Evolutionary conservation across 371 early-diverging fungal species (phyloP), one percentile per base, ranked within the genome.

Genomic region (Rhizopus arrhizus): DNA sequence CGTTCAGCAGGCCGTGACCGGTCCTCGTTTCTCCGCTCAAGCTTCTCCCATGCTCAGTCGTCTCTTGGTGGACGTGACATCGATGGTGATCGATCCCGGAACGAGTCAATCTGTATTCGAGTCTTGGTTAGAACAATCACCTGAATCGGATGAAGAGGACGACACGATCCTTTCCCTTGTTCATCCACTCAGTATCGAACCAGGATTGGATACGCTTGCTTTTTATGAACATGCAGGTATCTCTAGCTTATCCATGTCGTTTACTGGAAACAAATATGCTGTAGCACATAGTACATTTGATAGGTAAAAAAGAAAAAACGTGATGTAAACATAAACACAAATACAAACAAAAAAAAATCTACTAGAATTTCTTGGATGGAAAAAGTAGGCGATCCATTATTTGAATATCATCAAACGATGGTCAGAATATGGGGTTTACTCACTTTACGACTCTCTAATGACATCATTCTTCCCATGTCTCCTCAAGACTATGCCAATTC

Each of bases 181-280:
- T 2, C 69, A 22, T 11, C 58, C 49, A 0, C 15, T 61, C 2
- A 54, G 62, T 5, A 47, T 4, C 11, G 13, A 59, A 0, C 33
- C 80, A 10, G 81, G 84, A 16, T 78, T 82, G 31, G 89, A 86
- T 50, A 78, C 74, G 52, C 65, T 77, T 1, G 77, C 78, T 10
- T 89, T 89, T 56, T 70, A 83, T 58, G 78, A 85, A 12, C 81
- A 85, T 55, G 73, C 81, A 7, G 89, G 89, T 33, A 73, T 88
- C 32, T 69, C 86, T 12, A 74, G 83, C 13, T 29, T 86, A 6
- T 74, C 80, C 57, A 56, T 89, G 56, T 68, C 74, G 15, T 88
- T 89, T 61, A 41, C 43, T 0, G 75, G 78, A 9, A 63, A 66
- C 13, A 45, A 58, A 15, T 65, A 76, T 28, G 85, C 85, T 34